Percentiles rank a stretch among this genome's conserved stretches.
Conservation (phyloP, 2,329 filamentous ascomycete genomes). For the Ophiosphaerella narmari region DNA sequence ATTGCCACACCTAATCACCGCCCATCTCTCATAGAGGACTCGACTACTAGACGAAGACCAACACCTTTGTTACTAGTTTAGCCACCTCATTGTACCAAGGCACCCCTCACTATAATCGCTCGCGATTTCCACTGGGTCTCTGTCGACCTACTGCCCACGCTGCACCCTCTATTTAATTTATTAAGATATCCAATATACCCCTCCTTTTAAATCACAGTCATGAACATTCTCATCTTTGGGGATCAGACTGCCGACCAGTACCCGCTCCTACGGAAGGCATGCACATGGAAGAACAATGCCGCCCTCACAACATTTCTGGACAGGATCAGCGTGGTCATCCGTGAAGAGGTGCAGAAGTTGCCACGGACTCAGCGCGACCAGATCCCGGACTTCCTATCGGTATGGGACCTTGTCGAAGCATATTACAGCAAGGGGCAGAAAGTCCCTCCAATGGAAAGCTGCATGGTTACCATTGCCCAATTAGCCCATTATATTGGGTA, state of each 20-base stretch:
- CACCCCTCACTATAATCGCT: background rate
- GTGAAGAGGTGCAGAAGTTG: constrained; percentile 63
- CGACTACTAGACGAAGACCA: constrained; percentile 12
- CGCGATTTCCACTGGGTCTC: background rate
- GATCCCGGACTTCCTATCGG: constrained; percentile 65
- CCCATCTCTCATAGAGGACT: constrained; percentile 13
- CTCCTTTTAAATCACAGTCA: constrained; percentile 28
- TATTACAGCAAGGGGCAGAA: constrained; percentile 64
- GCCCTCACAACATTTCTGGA: constrained; percentile 67
- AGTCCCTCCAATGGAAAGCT: constrained; percentile 67
- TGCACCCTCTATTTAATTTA: constrained; percentile 1
- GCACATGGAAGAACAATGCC: constrained; percentile 57
- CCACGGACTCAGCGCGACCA: constrained; percentile 61
- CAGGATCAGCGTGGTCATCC: constrained; percentile 61
- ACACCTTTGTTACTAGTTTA: constrained; percentile 17
- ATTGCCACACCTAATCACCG: constrained; percentile 17
- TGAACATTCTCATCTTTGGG: constrained; percentile 67
- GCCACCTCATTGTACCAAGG: constrained; percentile 10
- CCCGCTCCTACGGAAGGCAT: constrained; percentile 59
- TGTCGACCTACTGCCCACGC: background rate
- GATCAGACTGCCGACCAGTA: constrained; percentile 73
- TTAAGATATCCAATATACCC: constrained; percentile 26
- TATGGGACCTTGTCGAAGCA: constrained; percentile 67
- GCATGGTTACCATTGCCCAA: constrained; percentile 67
- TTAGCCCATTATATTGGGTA: constrained; percentile 72